Evolutionary conservation across 176 grass and related monocot species (phyloP).

Genomic region (Musa beccarii): DNA sequence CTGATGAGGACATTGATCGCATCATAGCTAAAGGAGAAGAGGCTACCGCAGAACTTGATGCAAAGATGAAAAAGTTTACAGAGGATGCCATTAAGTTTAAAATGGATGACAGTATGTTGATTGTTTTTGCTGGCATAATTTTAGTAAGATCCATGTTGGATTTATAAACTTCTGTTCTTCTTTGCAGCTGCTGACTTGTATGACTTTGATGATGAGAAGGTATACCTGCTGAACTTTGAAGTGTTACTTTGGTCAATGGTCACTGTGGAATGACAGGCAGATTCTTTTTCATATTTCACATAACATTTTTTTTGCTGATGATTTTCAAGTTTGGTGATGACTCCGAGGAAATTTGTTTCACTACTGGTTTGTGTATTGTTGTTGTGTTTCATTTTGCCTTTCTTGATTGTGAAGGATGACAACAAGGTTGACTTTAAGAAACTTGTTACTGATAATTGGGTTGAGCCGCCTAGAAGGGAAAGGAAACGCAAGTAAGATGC

Average conservation of each 20-base stretch:
- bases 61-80: conserved; percentile 99
- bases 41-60: conserved; percentile 91
- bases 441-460: conserved; percentile 54
- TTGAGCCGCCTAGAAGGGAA: conserved; percentile 87
- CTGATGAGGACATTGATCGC: conserved; percentile 94
- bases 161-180: conserved; percentile 16
- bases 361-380: background rate
- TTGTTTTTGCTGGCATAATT: conserved; percentile 1
- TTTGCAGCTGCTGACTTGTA: conserved; percentile 86
- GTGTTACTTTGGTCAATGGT: too few relatives aligned
- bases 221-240: conserved; percentile 18
- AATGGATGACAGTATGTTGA: conserved; percentile 89
- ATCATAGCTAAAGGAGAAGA: conserved; percentile 99
- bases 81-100: conserved; percentile 99
- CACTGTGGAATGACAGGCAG: too few relatives aligned
- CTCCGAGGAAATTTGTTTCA: background rate
- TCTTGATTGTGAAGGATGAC: conserved; percentile 35
- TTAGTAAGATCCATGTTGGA: background rate
- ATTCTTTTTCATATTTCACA: too few relatives aligned
- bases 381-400: background rate
- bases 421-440: conserved; percentile 35
- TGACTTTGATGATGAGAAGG: conserved; percentile 99
- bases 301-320: background rate
- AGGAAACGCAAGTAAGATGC: conserved; percentile 76
- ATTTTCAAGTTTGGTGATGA: background rate